Percentiles rank a stretch among this genome's conserved stretches.
phyloP scores from a whole-genome alignment of 306 rosid species.

The Rosa rugosa region DNA sequence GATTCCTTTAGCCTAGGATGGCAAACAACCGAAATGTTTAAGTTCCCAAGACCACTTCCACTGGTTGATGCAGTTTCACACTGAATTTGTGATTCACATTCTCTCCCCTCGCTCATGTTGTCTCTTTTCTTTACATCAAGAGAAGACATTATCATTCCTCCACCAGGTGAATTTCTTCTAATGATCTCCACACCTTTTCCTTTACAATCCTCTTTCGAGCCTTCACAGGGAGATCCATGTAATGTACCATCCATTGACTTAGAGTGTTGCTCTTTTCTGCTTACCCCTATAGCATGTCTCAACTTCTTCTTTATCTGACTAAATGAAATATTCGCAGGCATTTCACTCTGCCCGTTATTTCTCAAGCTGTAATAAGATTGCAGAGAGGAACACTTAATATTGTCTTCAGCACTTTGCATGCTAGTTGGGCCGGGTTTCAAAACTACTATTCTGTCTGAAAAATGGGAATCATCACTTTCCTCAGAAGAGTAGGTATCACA shows the following conservation, averaged over 20 bases:
- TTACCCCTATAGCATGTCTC: conserved; percentile 43
- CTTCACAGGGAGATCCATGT: conserved; percentile 21
- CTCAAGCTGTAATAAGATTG: conserved; percentile 32
- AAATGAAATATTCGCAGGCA: conserved; percentile 36
- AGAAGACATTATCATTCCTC: conserved; percentile 25
- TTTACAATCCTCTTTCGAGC: conserved; percentile 36
- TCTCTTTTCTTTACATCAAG: conserved; percentile 31
- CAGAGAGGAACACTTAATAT: conserved; percentile 23
- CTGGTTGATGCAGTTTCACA: conserved; percentile 41
- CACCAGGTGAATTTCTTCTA: conserved; percentile 28
- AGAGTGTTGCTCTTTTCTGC: conserved; percentile 44
- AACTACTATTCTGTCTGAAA: conserved; percentile 47
- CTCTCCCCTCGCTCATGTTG: conserved; percentile 27
- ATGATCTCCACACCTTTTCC: conserved; percentile 28
- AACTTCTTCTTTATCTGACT: conserved; percentile 52
- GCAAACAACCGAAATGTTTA: conserved; percentile 7
- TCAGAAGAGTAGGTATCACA: conserved; percentile 26
- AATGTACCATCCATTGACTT: conserved; percentile 23
- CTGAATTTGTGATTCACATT: conserved; percentile 35
- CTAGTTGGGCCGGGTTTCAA: conserved; percentile 41
- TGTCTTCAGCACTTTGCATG: conserved; percentile 26
- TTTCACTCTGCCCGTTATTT: conserved; percentile 27
- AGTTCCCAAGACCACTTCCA: conserved; percentile 33
- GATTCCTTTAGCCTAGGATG: conserved; percentile 31
- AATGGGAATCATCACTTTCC: conserved; percentile 24